These are phyloP conservation scores for Skeletonema costatum DNA, from an alignment of 108 stramenopile species.

Conservation along the genomic window DNA sequence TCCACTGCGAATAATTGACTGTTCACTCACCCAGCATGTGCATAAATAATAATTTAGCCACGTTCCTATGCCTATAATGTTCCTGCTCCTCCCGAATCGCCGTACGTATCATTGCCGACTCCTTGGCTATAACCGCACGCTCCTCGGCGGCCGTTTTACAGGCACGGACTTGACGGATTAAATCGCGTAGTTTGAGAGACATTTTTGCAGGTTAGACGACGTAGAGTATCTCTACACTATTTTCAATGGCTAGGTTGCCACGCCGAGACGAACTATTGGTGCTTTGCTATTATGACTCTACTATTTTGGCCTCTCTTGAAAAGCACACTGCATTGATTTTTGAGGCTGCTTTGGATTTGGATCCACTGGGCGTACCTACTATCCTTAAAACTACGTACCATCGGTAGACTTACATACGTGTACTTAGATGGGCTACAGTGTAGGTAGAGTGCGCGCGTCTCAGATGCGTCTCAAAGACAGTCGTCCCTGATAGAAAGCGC, in stretches of 20 bases:
- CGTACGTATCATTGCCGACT: slow-evolving; percentile 98
- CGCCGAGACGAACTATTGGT: background rate
- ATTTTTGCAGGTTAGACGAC: slow-evolving; percentile 47
- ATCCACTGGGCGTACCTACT: too few species aligned
- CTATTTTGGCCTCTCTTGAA: background rate
- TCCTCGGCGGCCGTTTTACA: slow-evolving; percentile 99
- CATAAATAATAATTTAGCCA: slow-evolving; percentile 99
- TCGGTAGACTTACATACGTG: too few species aligned
- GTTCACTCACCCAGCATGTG: slow-evolving; percentile 95
- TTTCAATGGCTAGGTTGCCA: background rate
- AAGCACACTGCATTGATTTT: too few species aligned
- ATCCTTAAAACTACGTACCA: too few species aligned
- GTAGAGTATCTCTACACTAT: background rate
- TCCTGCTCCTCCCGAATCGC: slow-evolving; percentile 98
- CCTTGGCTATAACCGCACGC: slow-evolving; percentile 98
- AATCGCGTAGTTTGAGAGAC: slow-evolving; percentile 97
- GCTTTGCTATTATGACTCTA: background rate
- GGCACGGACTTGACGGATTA: slow-evolving; percentile 98
- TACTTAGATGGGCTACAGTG: too few species aligned
- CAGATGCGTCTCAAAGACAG: too few species aligned
- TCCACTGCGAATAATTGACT: background rate
- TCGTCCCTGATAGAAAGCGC: too few species aligned
- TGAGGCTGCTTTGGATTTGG: too few species aligned
- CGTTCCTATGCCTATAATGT: slow-evolving; percentile 97
- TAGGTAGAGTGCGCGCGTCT: too few species aligned